phyloP scores from a whole-genome alignment of 2,329 filamentous ascomycete species.

The Colletotrichum tofieldiae region DNA sequence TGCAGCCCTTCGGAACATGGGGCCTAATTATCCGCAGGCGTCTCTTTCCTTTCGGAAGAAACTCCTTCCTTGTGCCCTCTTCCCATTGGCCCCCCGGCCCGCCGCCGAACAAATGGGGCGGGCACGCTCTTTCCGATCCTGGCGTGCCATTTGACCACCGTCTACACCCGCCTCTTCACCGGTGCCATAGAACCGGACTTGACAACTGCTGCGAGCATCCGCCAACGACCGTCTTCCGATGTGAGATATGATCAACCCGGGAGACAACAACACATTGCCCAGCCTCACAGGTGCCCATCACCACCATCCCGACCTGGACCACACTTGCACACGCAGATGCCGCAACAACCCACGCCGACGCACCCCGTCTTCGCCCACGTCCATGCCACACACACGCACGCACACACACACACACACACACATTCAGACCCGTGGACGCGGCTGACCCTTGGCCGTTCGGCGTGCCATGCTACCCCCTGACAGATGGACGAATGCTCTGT shows the following conservation, averaged over 20 bases:
- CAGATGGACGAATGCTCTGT: background rate
- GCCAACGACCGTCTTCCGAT: conserved; percentile 37
- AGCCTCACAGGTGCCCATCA: conserved; percentile 10
- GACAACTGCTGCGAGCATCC: conserved; percentile 40
- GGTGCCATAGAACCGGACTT: conserved; percentile 42
- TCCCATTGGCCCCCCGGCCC: conserved; percentile 27
- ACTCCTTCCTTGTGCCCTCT: conserved; percentile 16
- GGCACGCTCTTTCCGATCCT: conserved; percentile 33
- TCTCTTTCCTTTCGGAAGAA: conserved; percentile 14
- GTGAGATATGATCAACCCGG: conserved; percentile 32
- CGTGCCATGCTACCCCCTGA: background rate
- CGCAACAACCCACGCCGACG: conserved; percentile 4
- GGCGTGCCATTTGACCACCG: conserved; percentile 30
- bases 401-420: background rate
- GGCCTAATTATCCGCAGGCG: conserved; percentile 4
- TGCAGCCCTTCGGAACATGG: background rate
- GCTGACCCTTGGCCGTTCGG: background rate
- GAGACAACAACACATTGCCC: conserved; percentile 7
- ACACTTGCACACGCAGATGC: conserved; percentile 17
- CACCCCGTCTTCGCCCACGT: background rate
- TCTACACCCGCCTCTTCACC: conserved; percentile 34
- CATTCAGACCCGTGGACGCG: background rate
- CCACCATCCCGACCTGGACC: conserved; percentile 12
- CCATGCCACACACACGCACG: background rate
- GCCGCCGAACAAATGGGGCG: conserved; percentile 3